Conservation (phyloP, 805 yeast genomes). For the Wickerhamomyces xylosicus region DNA sequence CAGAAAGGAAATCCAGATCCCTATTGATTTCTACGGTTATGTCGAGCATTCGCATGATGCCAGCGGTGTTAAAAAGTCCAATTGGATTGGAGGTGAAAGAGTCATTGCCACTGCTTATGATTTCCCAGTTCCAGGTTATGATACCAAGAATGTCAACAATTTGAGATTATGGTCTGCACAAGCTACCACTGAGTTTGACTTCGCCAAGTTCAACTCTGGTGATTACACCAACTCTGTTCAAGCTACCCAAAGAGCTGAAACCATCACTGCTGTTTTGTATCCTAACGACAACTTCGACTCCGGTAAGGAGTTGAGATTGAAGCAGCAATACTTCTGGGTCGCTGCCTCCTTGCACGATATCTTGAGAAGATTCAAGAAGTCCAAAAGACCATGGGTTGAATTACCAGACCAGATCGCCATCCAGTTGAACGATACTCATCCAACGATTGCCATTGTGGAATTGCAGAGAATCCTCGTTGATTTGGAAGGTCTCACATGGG, state of each 20-base stretch:
- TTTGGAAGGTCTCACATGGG: slow-evolving; percentile 74
- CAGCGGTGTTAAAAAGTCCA: slow-evolving; percentile 44
- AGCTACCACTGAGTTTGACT: slow-evolving; percentile 88
- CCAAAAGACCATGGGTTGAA: slow-evolving; percentile 66
- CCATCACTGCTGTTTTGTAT: slow-evolving; percentile 84
- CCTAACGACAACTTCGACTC: slow-evolving; percentile 90
- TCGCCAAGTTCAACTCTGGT: slow-evolving; percentile 83
- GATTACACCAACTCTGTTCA: slow-evolving; percentile 79
- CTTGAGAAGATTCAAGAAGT: slow-evolving; percentile 79
- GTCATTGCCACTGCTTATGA: slow-evolving; percentile 86
- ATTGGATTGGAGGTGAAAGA: slow-evolving; percentile 87
- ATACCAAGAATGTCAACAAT: slow-evolving; percentile 76
- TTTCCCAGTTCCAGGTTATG: slow-evolving; percentile 87
- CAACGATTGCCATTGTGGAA: slow-evolving; percentile 85
- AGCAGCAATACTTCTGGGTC: slow-evolving; percentile 96
- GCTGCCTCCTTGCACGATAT: slow-evolving; percentile 89
- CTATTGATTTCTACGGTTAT: slow-evolving; percentile 82
- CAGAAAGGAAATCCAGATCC: slow-evolving; percentile 77
- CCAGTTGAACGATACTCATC: slow-evolving; percentile 92
- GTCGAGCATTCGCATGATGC: slow-evolving; percentile 33
- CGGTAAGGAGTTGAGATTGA: slow-evolving; percentile 86
- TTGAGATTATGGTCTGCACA: slow-evolving; percentile 83
- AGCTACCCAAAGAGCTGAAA: slow-evolving; percentile 82
- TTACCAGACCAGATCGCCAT: slow-evolving; percentile 83
- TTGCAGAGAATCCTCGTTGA: slow-evolving; percentile 80